These are phyloP conservation scores for Penicillium mononematosum DNA, from an alignment of 495 filamentous ascomycete species.

Conservation along the genomic window DNA sequence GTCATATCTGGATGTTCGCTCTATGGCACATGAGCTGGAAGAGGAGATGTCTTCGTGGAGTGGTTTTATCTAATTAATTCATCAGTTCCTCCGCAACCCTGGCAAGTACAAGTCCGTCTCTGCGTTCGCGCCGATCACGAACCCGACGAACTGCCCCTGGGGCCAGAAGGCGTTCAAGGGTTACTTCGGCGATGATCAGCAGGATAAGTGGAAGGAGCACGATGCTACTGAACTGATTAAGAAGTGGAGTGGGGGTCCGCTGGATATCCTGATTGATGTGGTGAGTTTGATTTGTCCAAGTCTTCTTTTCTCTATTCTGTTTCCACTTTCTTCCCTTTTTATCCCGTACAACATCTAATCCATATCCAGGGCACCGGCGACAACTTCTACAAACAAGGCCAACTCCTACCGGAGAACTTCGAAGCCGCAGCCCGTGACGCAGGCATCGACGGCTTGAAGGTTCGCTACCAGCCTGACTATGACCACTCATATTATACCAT, in stretches of 20 bases:
- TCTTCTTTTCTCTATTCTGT: not conserved
- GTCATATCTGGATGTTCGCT: not conserved
- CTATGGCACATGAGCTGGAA: not conserved
- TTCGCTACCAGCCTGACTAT: slow-evolving; percentile 88
- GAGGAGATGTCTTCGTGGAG: not conserved
- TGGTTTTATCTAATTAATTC: not conserved
- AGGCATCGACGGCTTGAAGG: slow-evolving; percentile 61
- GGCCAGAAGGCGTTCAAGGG: slow-evolving; percentile 92
- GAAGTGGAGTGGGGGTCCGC: slow-evolving; percentile 61
- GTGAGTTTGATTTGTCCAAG: slow-evolving; percentile 38
- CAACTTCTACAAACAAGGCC: slow-evolving; percentile 91
- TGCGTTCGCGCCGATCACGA: slow-evolving; percentile 90
- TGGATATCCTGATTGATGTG: slow-evolving; percentile 81
- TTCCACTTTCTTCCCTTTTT: not conserved
- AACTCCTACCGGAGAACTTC: slow-evolving; percentile 93
- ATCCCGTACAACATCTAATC: not conserved
- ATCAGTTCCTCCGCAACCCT: slow-evolving; percentile 84
- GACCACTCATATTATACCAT: slow-evolving; percentile 98
- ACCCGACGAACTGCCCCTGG: slow-evolving; percentile 85
- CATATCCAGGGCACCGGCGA: slow-evolving; percentile 72
- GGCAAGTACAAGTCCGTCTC: slow-evolving; percentile 82
- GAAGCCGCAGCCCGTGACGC: slow-evolving; percentile 70
- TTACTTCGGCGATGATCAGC: slow-evolving; percentile 74
- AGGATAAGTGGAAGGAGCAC: slow-evolving; percentile 76
- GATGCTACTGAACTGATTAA: slow-evolving; percentile 90